Evolutionary conservation across 1,284 basidiomycete species (phyloP).

Genomic region (Microbotryum lychnidis-dioicae): DNA sequence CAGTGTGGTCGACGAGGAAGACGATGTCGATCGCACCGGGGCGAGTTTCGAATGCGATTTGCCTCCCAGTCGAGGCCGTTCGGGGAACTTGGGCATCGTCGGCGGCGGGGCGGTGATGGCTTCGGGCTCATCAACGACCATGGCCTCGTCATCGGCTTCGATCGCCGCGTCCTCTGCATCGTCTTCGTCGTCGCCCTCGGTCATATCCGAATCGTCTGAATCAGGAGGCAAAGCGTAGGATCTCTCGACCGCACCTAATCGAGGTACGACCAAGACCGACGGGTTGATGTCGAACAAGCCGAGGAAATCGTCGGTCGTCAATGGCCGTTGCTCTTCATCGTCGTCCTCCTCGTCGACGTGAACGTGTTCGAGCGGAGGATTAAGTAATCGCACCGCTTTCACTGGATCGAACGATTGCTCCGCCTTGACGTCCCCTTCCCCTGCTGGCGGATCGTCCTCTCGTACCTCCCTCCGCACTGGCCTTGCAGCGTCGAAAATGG

Average conservation of each 20-base stretch:
- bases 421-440: no score
- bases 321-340: neutral
- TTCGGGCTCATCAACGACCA: neutral
- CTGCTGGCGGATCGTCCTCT: no score
- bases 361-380: neutral
- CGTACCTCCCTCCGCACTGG: no score
- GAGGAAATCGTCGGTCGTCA: conserved; percentile 22
- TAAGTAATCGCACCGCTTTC: no score
- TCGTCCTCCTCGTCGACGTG: neutral
- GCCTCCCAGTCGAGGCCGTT: neutral
- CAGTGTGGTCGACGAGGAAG: conserved; percentile 11
- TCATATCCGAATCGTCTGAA: conserved; percentile 8
- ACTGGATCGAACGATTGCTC: no score
- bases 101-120: neutral
- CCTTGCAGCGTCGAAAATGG: no score
- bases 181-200: conserved; percentile 2
- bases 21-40: neutral
- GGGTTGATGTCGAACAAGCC: conserved; percentile 29
- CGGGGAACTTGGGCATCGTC: neutral
- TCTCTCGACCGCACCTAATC: conserved; percentile 21
- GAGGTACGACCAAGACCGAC: conserved; percentile 17
- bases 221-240: conserved; percentile 24
- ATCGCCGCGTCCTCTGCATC: neutral
- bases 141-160: neutral
- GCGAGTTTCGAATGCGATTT: neutral